These are phyloP conservation scores for Lanmaoa rubissima DNA, from an alignment of 768 basidiomycete species.

Conservation along the genomic window DNA sequence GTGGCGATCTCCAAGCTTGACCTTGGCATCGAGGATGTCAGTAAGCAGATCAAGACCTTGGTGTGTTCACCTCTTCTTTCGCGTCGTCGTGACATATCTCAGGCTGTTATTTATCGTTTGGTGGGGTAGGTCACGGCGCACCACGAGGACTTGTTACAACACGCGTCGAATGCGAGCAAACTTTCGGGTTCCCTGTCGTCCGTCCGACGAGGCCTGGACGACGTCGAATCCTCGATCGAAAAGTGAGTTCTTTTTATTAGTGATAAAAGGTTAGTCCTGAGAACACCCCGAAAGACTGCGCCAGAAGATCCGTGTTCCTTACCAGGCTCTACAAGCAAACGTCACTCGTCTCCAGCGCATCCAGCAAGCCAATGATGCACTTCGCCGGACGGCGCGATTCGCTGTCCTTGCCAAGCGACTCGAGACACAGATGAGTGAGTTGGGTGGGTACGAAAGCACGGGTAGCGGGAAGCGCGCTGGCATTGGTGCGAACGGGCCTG, in stretches of 20 bases:
- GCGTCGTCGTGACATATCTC: no score
- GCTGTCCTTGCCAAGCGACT: constrained; percentile 79
- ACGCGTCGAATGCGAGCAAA: constrained; percentile 73
- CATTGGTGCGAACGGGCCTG: background rate
- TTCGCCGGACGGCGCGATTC: constrained; percentile 83
- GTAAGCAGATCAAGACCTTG: constrained; percentile 82
- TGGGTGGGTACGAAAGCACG: constrained; percentile 30
- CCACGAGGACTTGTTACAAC: constrained; percentile 78
- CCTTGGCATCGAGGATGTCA: constrained; percentile 87
- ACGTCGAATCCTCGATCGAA: constrained; percentile 73
- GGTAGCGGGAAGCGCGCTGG: background rate
- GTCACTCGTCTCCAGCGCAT: constrained; percentile 75
- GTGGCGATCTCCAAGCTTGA: constrained; percentile 86
- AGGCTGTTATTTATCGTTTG: background rate
- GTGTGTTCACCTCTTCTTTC: constrained; percentile 41
- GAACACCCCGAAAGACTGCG: constrained; percentile 56
- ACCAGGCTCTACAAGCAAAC: constrained; percentile 66
- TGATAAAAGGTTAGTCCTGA: background rate
- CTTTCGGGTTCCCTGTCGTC: constrained; percentile 67
- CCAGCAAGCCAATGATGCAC: constrained; percentile 79
- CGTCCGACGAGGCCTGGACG: constrained; percentile 66
- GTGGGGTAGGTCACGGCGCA: constrained; percentile 69
- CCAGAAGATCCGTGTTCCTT: constrained; percentile 82
- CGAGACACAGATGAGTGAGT: constrained; percentile 80
- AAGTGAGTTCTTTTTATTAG: constrained; percentile 47